phyloP scores from a whole-genome alignment of 441 rosid species.

The Adansonia madagascariensis region DNA sequence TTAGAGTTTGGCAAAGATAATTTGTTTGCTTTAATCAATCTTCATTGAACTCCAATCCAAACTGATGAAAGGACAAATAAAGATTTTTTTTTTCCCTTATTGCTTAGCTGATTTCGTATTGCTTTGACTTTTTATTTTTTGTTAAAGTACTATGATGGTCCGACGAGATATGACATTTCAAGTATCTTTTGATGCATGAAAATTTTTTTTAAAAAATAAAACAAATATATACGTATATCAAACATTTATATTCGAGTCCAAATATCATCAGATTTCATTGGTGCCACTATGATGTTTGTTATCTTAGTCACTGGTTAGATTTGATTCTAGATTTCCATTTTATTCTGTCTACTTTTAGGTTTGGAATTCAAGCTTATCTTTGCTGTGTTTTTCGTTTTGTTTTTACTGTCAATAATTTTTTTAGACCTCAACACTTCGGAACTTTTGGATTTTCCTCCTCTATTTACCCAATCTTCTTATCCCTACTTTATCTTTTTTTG shows the following conservation, averaged over 20 bases:
- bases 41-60: conserved; percentile 9
- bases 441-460: conserved; percentile 34
- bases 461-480: conserved; percentile 37
- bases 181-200: too few species aligned
- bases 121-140: not conserved
- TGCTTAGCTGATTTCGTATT: conserved; percentile 4
- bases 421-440: conserved; percentile 7
- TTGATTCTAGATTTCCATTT: conserved; percentile 17
- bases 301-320: not conserved
- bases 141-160: too few species aligned
- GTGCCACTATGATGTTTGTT: conserved; percentile 15
- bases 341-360: not conserved
- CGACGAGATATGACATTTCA: too few species aligned
- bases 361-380: not conserved
- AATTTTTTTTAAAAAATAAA: too few species aligned
- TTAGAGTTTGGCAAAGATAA: not conserved
- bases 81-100: not conserved
- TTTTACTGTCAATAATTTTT: conserved; percentile 14
- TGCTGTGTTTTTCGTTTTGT: conserved; percentile 16
- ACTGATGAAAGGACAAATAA: not conserved
- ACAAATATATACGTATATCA: too few species aligned
- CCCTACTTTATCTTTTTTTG: conserved; percentile 39
- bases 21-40: not conserved
- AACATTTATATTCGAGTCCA: too few species aligned
- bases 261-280: not conserved